Evolutionary conservation across 305 asterid species (phyloP).

Genomic region (Euphrasia arctica): DNA sequence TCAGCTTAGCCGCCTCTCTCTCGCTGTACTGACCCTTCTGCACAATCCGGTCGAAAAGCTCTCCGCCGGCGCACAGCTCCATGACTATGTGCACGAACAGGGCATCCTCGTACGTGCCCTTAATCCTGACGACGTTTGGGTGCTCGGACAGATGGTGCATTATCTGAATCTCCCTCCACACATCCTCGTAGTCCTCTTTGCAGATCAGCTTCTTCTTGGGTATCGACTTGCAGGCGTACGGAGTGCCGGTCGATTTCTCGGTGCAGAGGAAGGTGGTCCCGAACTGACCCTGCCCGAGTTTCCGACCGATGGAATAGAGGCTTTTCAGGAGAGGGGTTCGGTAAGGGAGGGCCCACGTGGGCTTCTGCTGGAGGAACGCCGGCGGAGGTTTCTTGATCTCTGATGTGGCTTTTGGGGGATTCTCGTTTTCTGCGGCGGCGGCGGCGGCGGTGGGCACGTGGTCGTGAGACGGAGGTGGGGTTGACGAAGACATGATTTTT

Average conservation of each 20-base stretch:
- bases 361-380: conserved; percentile 44
- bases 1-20: conserved; percentile 77
- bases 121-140: conserved; percentile 81
- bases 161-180: conserved; percentile 98
- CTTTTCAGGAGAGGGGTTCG: conserved; percentile 55
- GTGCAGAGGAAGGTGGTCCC: conserved; percentile 79
- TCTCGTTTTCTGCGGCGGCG: not conserved
- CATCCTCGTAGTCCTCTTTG: conserved; percentile 79
- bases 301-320: conserved; percentile 66
- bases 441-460: conserved; percentile 25
- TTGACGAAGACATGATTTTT: conserved; percentile 42
- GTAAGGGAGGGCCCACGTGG: conserved; percentile 79
- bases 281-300: conserved; percentile 87
- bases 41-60: conserved; percentile 90
- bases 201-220: conserved; percentile 87
- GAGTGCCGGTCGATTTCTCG: conserved; percentile 55
- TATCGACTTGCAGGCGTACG: conserved; percentile 84
- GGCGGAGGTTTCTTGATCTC: conserved; percentile 40
- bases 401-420: conserved; percentile 28
- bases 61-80: conserved; percentile 96
- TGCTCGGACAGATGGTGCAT: conserved; percentile 94
- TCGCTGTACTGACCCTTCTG: conserved; percentile 89
- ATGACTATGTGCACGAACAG: conserved; percentile 79
- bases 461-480: conserved; percentile 34
- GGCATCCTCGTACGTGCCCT: conserved; percentile 83